These are phyloP conservation scores for Diplosphaera chodatii DNA, from an alignment of 139 green algal species.

Conservation along the genomic window DNA sequence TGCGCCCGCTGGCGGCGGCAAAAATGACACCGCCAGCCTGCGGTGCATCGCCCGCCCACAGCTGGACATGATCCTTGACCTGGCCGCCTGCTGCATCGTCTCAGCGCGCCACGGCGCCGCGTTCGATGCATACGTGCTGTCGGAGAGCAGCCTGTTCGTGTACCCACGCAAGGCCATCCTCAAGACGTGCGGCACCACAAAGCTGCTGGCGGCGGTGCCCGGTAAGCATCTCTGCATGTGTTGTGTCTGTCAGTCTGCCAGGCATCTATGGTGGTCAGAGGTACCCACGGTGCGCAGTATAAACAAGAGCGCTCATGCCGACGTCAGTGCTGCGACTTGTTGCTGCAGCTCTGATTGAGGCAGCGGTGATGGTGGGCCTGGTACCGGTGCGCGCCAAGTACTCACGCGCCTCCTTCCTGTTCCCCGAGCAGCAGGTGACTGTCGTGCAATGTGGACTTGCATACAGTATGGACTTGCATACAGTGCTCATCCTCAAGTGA, in stretches of 20 bases:
- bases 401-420: constrained; percentile 89
- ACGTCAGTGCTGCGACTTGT: too few species aligned
- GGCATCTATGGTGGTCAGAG: too few species aligned
- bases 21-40: constrained; percentile 38
- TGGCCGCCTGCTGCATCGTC: constrained; percentile 91
- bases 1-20: constrained; percentile 10
- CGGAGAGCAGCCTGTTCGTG: constrained; percentile 94
- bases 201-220: constrained; percentile 75
- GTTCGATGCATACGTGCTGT: constrained; percentile 97
- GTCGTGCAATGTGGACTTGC: too few species aligned
- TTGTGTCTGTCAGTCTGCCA: too few species aligned
- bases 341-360: constrained; percentile 54
- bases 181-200: constrained; percentile 98
- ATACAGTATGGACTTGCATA: too few species aligned
- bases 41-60: constrained; percentile 53
- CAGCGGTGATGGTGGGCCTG: constrained; percentile 57
- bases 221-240: too few species aligned
- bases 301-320: too few species aligned
- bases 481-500: too few species aligned
- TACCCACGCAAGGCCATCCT: constrained; percentile 85
- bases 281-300: too few species aligned
- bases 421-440: constrained; percentile 86
- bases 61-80: constrained; percentile 57
- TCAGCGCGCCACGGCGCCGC: constrained; percentile 59
- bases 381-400: constrained; percentile 68